Evolutionary conservation across 768 basidiomycete genomes (phyloP).

Genomic region (Tulasnella sp.): DNA sequence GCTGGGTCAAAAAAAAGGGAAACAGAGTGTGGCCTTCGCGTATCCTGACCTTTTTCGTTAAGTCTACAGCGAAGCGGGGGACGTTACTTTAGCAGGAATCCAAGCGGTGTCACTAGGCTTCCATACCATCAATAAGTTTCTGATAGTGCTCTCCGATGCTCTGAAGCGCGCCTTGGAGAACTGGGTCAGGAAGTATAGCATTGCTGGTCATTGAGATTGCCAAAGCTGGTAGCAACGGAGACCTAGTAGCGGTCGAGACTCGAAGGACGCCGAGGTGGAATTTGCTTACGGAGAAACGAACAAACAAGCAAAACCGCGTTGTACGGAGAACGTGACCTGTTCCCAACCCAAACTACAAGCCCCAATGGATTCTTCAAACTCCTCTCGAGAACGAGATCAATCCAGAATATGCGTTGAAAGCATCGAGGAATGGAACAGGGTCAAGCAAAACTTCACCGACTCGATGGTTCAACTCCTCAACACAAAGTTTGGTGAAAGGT

Average conservation of each 20-base stretch:
- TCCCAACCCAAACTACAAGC: neutral
- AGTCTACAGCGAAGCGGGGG: neutral
- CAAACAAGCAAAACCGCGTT: conserved; percentile 7
- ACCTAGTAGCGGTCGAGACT: neutral
- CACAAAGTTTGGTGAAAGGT: neutral
- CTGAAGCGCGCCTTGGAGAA: neutral
- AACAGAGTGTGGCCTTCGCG: neutral
- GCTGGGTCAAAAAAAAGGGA: neutral
- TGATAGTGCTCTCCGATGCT: neutral
- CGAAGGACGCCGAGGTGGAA: neutral
- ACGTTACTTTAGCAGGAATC: neutral
- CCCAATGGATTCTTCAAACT: conserved; percentile 19
- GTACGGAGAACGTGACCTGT: conserved; percentile 4
- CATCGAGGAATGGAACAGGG: conserved; percentile 20
- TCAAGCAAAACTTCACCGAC: conserved; percentile 19
- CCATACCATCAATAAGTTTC: neutral
- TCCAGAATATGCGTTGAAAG: conserved; percentile 20
- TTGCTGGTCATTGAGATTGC: neutral
- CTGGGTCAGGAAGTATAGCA: neutral
- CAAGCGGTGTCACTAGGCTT: neutral
- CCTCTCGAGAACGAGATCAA: conserved; percentile 25
- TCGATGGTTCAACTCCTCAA: neutral
- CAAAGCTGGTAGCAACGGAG: neutral
- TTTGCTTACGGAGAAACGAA: neutral
- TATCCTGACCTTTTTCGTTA: conserved; percentile 8